Evolutionary conservation across 495 filamentous ascomycete genomes (phyloP).

Genomic region (Bombardia bombarda): DNA sequence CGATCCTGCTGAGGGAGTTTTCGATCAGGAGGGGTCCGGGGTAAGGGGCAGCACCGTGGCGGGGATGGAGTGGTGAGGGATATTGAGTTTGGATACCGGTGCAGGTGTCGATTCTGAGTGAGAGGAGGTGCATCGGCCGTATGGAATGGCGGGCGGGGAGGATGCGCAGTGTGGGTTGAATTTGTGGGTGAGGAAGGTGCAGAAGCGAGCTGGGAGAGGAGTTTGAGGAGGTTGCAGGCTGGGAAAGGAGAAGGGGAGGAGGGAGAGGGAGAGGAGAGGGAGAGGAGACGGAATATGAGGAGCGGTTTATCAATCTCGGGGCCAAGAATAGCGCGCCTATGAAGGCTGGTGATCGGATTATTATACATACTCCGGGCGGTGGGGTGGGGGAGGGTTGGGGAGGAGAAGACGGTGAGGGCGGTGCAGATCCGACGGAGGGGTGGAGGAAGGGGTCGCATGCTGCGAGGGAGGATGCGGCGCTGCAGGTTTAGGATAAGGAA

Average conservation of each 20-base stretch:
- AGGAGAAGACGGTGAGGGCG: conserved; percentile 40
- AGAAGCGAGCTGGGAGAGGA: conserved; percentile 38
- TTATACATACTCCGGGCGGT: conserved; percentile 61
- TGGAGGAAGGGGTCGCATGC: conserved; percentile 57
- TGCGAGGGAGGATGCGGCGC: conserved; percentile 42
- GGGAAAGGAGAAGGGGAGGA: conserved; percentile 16
- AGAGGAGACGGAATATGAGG: conserved; percentile 44
- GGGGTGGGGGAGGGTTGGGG: conserved; percentile 79
- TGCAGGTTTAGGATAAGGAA: conserved; percentile 30
- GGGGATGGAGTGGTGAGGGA: conserved; percentile 89
- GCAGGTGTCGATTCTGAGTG: conserved; percentile 81
- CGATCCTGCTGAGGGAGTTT: conserved; percentile 79
- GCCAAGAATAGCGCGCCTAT: conserved; percentile 92
- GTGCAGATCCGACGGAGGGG: conserved; percentile 45
- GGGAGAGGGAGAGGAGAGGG: conserved; percentile 19
- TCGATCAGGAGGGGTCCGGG: conserved; percentile 62
- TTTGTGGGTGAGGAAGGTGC: conserved; percentile 70
- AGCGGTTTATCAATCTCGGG: conserved; percentile 72
- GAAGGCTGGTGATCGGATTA: conserved; percentile 77
- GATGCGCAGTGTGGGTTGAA: conserved; percentile 76
- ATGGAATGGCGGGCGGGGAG: conserved; percentile 82
- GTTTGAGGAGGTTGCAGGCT: conserved; percentile 22
- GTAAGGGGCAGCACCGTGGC: conserved; percentile 66
- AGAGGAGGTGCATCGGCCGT: conserved; percentile 84
- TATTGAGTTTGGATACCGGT: conserved; percentile 89